Conservation (phyloP, 2,329 filamentous ascomycete genomes). For the Coleophoma cylindrospora region DNA sequence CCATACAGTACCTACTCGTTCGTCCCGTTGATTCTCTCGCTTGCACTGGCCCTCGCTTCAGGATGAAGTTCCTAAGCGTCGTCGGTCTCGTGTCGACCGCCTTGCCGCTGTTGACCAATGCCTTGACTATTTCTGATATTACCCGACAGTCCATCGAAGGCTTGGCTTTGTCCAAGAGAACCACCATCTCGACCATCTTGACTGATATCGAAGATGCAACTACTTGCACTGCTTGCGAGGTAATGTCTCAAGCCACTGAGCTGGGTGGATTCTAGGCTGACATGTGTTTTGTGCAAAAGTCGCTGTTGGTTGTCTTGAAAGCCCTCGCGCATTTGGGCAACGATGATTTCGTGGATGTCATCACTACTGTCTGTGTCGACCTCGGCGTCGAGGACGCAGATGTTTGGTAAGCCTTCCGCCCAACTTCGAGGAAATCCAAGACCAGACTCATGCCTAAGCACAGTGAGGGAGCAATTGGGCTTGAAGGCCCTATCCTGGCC, state of each 20-base stretch:
- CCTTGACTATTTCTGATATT: conserved; percentile 6
- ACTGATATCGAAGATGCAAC: conserved; percentile 26
- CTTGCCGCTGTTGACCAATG: conserved; percentile 3
- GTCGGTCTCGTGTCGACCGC: not conserved
- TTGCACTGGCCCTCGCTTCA: not conserved
- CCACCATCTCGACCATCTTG: conserved; percentile 20
- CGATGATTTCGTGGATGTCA: conserved; percentile 30
- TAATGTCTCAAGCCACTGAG: not conserved
- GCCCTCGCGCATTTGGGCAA: conserved; percentile 38
- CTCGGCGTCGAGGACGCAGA: conserved; percentile 39
- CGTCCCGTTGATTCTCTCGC: not conserved
- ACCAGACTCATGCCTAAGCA: not conserved
- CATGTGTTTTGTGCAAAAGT: conserved; percentile 10
- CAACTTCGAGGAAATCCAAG: too few species aligned
- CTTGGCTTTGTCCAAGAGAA: conserved; percentile 3
- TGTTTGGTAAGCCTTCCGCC: conserved; percentile 34
- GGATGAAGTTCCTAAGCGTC: not conserved
- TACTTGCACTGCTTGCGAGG: conserved; percentile 27
- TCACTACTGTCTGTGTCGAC: conserved; percentile 29
- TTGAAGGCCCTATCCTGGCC: conserved; percentile 49
- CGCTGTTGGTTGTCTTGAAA: conserved; percentile 36
- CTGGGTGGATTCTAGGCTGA: not conserved
- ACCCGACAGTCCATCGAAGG: not conserved
- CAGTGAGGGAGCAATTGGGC: conserved; percentile 38
- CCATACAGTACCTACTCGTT: not conserved